Evolutionary conservation across 305 asterid species (phyloP).

Genomic region (Plantago lanceolata): DNA sequence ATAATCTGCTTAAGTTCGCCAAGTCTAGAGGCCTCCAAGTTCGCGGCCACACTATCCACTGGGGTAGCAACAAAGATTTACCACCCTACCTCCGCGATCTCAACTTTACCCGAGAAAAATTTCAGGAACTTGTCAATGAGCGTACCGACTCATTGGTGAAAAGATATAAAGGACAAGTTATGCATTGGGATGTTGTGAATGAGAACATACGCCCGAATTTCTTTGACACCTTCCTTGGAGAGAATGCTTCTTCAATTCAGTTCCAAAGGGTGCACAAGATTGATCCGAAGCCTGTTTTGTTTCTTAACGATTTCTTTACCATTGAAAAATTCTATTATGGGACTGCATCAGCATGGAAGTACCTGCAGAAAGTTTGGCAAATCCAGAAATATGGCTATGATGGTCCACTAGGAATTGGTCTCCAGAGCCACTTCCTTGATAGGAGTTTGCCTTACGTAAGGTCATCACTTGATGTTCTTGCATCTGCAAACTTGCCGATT

Average conservation of each 20-base stretch:
- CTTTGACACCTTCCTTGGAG: slow-evolving; percentile 24
- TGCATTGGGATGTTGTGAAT: slow-evolving; percentile 47
- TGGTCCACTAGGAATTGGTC: slow-evolving; percentile 43
- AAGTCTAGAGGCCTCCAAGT: slow-evolving; percentile 15
- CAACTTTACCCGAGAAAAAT: background rate
- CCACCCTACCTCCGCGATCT: slow-evolving; percentile 17
- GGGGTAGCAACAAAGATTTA: slow-evolving; percentile 17
- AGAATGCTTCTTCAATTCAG: slow-evolving; percentile 20
- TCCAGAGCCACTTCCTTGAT: slow-evolving; percentile 31
- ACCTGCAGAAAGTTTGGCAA: slow-evolving; percentile 28
- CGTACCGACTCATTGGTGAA: slow-evolving; percentile 27
- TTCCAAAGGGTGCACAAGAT: slow-evolving; percentile 25
- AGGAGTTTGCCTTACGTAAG: slow-evolving; percentile 37
- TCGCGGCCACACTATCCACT: slow-evolving; percentile 39
- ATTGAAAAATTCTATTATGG: slow-evolving; percentile 26
- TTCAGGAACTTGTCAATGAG: slow-evolving; percentile 4
- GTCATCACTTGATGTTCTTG: slow-evolving; percentile 35
- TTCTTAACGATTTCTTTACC: slow-evolving; percentile 35
- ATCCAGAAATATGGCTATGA: slow-evolving; percentile 26
- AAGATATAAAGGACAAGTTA: slow-evolving; percentile 32
- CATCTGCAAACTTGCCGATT: slow-evolving; percentile 32
- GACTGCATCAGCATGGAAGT: slow-evolving; percentile 28
- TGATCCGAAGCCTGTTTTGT: slow-evolving; percentile 25
- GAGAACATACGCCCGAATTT: slow-evolving; percentile 33
- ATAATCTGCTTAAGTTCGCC: slow-evolving; percentile 31